Evolutionary conservation across 768 basidiomycete genomes (phyloP), one percentile per base, ranked within the genome.

Genomic region (Gloeostereum incarnatum): DNA sequence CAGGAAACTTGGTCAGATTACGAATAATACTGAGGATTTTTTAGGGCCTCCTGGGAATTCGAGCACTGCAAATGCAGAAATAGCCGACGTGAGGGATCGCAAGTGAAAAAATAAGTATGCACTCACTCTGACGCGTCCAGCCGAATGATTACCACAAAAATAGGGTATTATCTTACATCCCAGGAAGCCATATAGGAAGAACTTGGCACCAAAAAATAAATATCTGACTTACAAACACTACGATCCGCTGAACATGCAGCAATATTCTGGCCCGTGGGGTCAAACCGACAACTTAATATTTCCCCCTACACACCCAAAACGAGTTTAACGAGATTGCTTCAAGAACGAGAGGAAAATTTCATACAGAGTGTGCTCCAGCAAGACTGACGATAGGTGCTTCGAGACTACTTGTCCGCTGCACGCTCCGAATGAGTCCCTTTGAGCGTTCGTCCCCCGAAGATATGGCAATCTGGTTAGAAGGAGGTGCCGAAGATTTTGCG

Each of bases 331-430:
- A 42, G n/a, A n/a, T n/a, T n/a, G 18, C 6, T 13, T 18, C 10
- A 16, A 6, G 26, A 21, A 19, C 16, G 19, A 24, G 19, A 35
- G 35, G 20, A 13, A 29, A 43, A 31, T 31, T 6, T 65, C 84
- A 50, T 59, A 93, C 87, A 35, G 78, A 71, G 61, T 96, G 91
- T 4, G 91, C 81, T 2, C 94, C 88, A 11, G 78, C 71, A 45
- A 99, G 65, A 50, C 85, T 86, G 52, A 98, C 78, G 52, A 99
- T 98, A 20, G 96, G 96, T 30, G 92, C 91, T 49, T 90, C 83
- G 27, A 98, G 71, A 48, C 74, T 81, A 60, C 87, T 91, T n/a
- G 96, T 99, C 32, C 96, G 72, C 56, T 88, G 85, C 19, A 98
- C 75, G 17, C 75, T 83, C 45, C 92, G 72, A 44, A 94, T 69